Percentiles rank a stretch among this genome's conserved stretches.
These are phyloP conservation scores for Selaginella moellendorffii DNA, from an alignment of 75 land plant genomes.

Conservation along the genomic window DNA sequence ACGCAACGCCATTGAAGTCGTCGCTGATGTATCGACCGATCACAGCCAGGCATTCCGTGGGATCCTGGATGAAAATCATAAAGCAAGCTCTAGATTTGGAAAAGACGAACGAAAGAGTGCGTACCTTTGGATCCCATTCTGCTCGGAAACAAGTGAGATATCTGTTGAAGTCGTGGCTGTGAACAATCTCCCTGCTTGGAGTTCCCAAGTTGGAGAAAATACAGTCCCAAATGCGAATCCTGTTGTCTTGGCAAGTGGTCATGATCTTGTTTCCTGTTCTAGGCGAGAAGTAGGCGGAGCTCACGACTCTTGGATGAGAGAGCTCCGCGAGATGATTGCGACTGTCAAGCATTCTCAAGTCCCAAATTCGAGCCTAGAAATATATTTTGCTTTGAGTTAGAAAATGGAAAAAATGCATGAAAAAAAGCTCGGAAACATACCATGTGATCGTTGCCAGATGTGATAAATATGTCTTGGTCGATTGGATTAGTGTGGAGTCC, in stretches of 20 bases:
- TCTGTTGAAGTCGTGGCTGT: conserved; percentile 94
- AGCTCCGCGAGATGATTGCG: conserved; percentile 40
- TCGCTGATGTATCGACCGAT: conserved; percentile 95
- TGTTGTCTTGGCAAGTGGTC: conserved; percentile 89
- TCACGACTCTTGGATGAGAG: conserved; percentile 74
- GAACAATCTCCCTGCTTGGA: conserved; percentile 91
- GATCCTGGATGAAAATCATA: conserved; percentile 45
- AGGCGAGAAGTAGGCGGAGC: conserved; percentile 89
- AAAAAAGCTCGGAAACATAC: conserved; percentile 28
- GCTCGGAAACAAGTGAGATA: conserved; percentile 83
- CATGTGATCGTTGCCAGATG: conserved; percentile 94
- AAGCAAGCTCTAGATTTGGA: too few relatives aligned
- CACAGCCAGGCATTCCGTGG: conserved; percentile 65
- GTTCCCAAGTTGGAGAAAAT: conserved; percentile 55
- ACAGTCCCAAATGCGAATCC: conserved; percentile 86
- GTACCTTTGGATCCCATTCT: conserved; percentile 99
- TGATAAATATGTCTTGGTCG: conserved; percentile 69
- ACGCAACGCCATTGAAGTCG: conserved; percentile 65
- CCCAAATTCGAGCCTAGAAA: conserved; percentile 83
- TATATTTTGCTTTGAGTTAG: background rate
- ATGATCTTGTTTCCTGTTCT: conserved; percentile 71
- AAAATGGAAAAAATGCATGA: background rate
- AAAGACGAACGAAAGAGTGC: background rate
- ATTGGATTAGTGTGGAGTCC: conserved; percentile 80
- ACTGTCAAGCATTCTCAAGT: conserved; percentile 44